A percentile compares a stretch with the other conserved stretches of the same genome.
phyloP scores from a whole-genome alignment of 2,329 filamentous ascomycete species.

The Aciculosporium take region DNA sequence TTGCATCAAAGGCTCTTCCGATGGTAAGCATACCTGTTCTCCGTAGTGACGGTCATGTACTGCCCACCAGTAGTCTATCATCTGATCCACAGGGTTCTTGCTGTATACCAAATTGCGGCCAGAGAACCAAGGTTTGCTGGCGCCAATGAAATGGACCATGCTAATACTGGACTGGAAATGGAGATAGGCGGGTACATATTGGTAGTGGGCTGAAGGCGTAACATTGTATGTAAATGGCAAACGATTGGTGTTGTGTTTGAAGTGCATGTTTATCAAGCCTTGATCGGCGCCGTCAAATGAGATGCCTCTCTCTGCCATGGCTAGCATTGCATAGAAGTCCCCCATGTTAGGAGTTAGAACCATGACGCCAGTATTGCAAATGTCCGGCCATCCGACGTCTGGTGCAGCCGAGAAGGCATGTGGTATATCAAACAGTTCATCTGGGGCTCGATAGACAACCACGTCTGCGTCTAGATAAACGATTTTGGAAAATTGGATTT shows the following conservation, averaged over 20 bases:
- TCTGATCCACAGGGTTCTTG: slow-evolving; percentile 60
- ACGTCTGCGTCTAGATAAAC: slow-evolving; percentile 93
- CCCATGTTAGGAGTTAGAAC: slow-evolving; percentile 73
- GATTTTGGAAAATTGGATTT: slow-evolving; percentile 78
- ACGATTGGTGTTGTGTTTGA: slow-evolving; percentile 67
- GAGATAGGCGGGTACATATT: slow-evolving; percentile 88
- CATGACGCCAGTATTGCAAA: slow-evolving; percentile 98
- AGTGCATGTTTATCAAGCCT: slow-evolving; percentile 89
- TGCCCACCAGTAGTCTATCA: slow-evolving; percentile 83
- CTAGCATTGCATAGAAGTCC: slow-evolving; percentile 73
- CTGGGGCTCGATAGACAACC: slow-evolving; percentile 76
- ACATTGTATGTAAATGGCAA: slow-evolving; percentile 95
- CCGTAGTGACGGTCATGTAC: slow-evolving; percentile 82
- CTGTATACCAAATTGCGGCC: slow-evolving; percentile 42
- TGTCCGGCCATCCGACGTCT: slow-evolving; percentile 94
- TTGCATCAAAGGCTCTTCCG: background rate
- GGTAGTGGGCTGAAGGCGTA: slow-evolving; percentile 91
- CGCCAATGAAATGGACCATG: slow-evolving; percentile 88
- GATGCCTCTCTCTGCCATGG: slow-evolving; percentile 71
- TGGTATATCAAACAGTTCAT: slow-evolving; percentile 68
- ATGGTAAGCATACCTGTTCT: slow-evolving; percentile 26
- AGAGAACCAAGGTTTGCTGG: slow-evolving; percentile 75
- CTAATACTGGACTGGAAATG: slow-evolving; percentile 85
- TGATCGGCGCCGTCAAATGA: slow-evolving; percentile 97
- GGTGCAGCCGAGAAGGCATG: slow-evolving; percentile 59